Percentiles rank a stretch among this genome's conserved stretches.
Conservation (phyloP, 208 protist species). For the Trichomonas vaginalis region DNA sequence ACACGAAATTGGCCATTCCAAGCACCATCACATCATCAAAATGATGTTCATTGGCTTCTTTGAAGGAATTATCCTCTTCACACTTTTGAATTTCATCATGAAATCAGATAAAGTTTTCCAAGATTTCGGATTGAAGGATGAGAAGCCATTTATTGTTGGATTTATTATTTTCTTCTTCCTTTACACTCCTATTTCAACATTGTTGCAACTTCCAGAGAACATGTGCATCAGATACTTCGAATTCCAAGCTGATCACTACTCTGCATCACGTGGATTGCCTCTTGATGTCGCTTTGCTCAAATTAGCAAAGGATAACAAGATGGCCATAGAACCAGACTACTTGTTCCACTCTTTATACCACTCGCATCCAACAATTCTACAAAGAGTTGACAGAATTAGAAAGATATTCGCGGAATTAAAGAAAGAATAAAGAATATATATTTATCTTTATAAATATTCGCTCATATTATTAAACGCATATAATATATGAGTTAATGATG, state of each 20-base stretch:
- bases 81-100: background rate
- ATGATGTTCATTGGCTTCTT: background rate
- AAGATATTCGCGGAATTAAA: background rate
- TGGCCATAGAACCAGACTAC: background rate
- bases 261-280: background rate
- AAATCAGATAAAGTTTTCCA: background rate
- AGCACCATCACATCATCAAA: background rate
- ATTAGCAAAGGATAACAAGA: background rate
- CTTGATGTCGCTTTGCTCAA: background rate
- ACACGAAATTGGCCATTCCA: constrained; percentile 14
- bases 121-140: background rate
- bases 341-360: background rate
- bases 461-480: too few relatives aligned
- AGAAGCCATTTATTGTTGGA: background rate
- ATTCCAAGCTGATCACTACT: constrained; percentile 6
- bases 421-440: background rate
- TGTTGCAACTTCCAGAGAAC: background rate
- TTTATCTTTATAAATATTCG: too few relatives aligned
- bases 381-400: background rate
- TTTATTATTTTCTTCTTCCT: background rate
- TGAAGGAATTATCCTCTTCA: background rate
- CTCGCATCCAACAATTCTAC: background rate
- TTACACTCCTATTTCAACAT: background rate
- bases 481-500: too few relatives aligned
- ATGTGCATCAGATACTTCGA: background rate